Evolutionary conservation across 2,329 filamentous ascomycete species (phyloP), one percentile per base, ranked within the genome.

Genomic region (Gremmenia infestans): DNA sequence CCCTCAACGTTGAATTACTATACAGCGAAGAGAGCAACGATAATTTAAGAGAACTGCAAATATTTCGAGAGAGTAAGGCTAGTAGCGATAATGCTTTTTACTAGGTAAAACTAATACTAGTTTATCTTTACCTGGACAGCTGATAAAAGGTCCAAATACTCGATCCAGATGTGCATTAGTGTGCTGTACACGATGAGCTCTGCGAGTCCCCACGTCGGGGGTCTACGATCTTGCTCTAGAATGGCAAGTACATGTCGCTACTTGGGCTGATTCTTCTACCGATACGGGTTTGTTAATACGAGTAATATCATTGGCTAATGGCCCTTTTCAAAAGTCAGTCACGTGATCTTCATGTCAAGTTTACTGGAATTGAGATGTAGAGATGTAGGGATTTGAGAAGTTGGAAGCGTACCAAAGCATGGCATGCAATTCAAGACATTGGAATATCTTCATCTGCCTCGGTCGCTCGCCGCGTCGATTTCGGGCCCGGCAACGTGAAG

Each of bases 371-470:
- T 11, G 28, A 11, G 28, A 32, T 4, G 28, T 3, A 32, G 28
- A 32, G 28, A 32, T 11, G 9, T 4, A 32, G 11, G 9, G 28
- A 4, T 11, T 12, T 40, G 12, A 11, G 37, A 17, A 40, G 37
- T 17, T 17, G 37, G 17, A 32, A 32, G 9, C 28, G 11, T 32
- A 32, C 37, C 37, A 40, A 40, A 17, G 17, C 8, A 15, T 40
- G 37, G 37, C 6, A 15, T 45, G n/a, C n/a, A 45, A 45, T 12
- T 45, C 22, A 45, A 11, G 60, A 60, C 64, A 67, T 68, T 2
- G 60, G 51, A 5, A 62, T 53, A 53, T 68, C 64, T 15, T 62
- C 56, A 53, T 62, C 60, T 9, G 11, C 22, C 2, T 50, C 36
- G n/a, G 19, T 39, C 14, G 49, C 39, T 23, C 19, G 37, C 17